Evolutionary conservation across 768 basidiomycete genomes (phyloP).

Genomic region (Tricholoma flavovirens): DNA sequence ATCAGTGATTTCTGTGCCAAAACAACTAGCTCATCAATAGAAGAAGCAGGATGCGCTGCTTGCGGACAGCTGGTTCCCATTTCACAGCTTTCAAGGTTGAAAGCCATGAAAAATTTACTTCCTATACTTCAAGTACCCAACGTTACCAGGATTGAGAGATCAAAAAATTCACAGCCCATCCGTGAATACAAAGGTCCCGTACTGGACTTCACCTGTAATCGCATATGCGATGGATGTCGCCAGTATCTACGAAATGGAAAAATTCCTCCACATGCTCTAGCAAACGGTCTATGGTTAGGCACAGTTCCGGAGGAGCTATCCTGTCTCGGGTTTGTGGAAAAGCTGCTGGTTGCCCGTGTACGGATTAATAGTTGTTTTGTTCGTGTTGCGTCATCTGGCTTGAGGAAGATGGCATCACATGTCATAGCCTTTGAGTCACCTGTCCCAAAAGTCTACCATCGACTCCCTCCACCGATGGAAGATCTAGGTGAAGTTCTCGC

Average conservation of each 20-base stretch:
- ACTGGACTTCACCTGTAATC: background rate
- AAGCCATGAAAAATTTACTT: background rate
- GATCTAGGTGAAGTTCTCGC: too few relatives aligned
- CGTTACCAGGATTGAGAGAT: background rate
- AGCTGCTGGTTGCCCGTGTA: conserved; percentile 21
- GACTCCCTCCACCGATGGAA: too few relatives aligned
- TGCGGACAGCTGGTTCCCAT: background rate
- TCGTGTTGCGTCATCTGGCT: too few relatives aligned
- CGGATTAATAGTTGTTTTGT: too few relatives aligned
- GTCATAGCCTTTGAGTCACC: too few relatives aligned
- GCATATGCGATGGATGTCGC: background rate
- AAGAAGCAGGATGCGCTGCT: background rate
- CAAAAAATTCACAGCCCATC: background rate
- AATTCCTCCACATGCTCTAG: background rate
- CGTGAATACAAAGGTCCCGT: background rate
- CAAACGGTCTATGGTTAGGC: conserved; percentile 8
- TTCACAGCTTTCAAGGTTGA: background rate
- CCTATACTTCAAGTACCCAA: background rate
- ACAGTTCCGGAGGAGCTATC: conserved; percentile 20
- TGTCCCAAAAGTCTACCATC: too few relatives aligned
- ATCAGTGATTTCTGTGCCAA: background rate
- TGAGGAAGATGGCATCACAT: too few relatives aligned
- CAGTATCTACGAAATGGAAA: background rate
- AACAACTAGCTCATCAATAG: background rate
- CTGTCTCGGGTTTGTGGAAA: conserved; percentile 25